A percentile compares a stretch with the other conserved stretches of the same genome.
Evolutionary conservation across 2,329 filamentous ascomycete genomes (phyloP).

Genomic region (Phaeoacremonium minimum): DNA sequence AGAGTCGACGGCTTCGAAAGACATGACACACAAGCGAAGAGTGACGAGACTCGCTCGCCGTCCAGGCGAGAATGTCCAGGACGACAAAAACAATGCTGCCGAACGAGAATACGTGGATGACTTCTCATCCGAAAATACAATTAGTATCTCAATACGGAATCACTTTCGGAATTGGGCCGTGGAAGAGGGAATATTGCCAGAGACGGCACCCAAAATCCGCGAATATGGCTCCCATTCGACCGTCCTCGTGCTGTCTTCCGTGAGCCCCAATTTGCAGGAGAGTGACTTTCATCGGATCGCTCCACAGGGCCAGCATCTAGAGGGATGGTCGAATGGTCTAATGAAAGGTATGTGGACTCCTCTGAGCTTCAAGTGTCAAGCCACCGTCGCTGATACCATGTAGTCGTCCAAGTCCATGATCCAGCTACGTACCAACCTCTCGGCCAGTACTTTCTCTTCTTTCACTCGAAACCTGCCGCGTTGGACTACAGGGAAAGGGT

Average conservation of each 20-base stretch:
- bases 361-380: no score
- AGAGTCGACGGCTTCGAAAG: no score
- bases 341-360: conserved; percentile 40
- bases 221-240: conserved; percentile 11
- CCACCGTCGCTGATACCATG: no score
- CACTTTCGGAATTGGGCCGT: conserved; percentile 10
- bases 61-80: no score
- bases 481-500: conserved; percentile 55
- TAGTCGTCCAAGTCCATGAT: conserved; percentile 62
- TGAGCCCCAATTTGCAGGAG: conserved; percentile 55
- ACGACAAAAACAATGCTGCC: no score
- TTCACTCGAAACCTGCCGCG: conserved; percentile 56
- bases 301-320: conserved; percentile 57
- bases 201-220: conserved; percentile 1
- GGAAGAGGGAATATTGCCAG: background rate
- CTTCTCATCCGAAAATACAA: conserved; percentile 1
- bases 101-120: no score
- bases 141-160: conserved; percentile 8
- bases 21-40: no score
- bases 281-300: conserved; percentile 69
- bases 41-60: no score
- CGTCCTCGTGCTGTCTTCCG: conserved; percentile 52
- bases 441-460: conserved; percentile 67
- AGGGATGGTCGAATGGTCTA: conserved; percentile 63
- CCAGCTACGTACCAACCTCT: conserved; percentile 57